phyloP scores from a whole-genome alignment of 495 filamentous ascomycete genomes.

The Penicillium cataractarum region DNA sequence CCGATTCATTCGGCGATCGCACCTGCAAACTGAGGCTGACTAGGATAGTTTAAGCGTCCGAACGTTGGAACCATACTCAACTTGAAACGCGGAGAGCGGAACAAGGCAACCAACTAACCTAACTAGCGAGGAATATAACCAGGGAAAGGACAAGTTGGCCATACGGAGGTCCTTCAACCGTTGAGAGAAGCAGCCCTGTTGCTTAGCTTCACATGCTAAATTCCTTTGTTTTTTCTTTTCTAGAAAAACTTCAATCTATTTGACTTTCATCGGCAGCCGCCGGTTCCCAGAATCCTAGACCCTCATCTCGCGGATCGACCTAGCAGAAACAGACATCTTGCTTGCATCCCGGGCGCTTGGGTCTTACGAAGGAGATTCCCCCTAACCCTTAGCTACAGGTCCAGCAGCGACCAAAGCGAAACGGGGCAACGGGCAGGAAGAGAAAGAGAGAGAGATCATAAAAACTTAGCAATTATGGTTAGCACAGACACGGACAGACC shows the following conservation, averaged over 20 bases:
- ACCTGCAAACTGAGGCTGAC: slow-evolving; percentile 6
- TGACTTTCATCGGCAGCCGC: slow-evolving; percentile 23
- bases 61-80: slow-evolving; percentile 8
- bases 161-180: background rate
- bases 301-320: slow-evolving; percentile 3
- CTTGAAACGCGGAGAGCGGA: slow-evolving; percentile 14
- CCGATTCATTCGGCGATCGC: slow-evolving; percentile 1
- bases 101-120: slow-evolving; percentile 1
- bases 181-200: background rate
- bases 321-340: slow-evolving; percentile 7
- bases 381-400: background rate
- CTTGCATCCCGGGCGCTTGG: background rate
- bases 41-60: background rate
- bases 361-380: background rate
- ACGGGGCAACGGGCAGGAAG: background rate
- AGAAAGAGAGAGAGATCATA: background rate
- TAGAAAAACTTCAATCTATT: slow-evolving; percentile 23
- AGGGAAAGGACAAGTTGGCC: background rate
- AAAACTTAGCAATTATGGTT: background rate
- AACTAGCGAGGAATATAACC: background rate
- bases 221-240: slow-evolving; percentile 6
- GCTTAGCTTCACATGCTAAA: slow-evolving; percentile 20
- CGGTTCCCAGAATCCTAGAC: slow-evolving; percentile 15
- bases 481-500: slow-evolving; percentile 10
- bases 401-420: slow-evolving; percentile 3